Evolutionary conservation across 225 moss, liverwort and hornwort species (phyloP).

Genomic region (Physcomitrellopsis africana): DNA sequence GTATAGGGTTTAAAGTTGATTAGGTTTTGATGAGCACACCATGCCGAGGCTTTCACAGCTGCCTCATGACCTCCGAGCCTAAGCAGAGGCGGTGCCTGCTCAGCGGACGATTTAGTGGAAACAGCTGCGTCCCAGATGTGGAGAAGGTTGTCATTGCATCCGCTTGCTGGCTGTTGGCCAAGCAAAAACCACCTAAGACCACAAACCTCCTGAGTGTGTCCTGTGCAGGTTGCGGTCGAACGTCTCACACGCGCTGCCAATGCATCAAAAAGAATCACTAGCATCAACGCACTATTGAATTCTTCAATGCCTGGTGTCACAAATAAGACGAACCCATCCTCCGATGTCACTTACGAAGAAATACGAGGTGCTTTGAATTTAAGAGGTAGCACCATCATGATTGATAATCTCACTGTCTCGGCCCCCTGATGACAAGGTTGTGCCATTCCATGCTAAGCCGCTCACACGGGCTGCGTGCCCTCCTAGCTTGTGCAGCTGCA

Average conservation of each 20-base stretch:
- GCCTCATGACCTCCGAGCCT: constrained; percentile 89
- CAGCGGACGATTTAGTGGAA: constrained; percentile 62
- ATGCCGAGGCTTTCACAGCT: constrained; percentile 91
- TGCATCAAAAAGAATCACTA: constrained; percentile 22
- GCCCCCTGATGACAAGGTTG: constrained; percentile 83
- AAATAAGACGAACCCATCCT: not conserved
- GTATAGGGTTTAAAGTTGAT: no score
- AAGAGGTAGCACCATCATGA: constrained; percentile 76
- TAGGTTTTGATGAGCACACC: constrained; percentile 90
- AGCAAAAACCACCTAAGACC: constrained; percentile 89
- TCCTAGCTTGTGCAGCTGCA: constrained; percentile 75
- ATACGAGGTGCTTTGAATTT: constrained; percentile 15
- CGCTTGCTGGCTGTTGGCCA: constrained; percentile 89
- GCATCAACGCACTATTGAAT: not conserved
- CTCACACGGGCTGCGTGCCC: constrained; percentile 89
- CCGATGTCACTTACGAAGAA: constrained; percentile 1
- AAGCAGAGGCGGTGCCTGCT: constrained; percentile 61
- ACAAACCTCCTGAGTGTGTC: constrained; percentile 92
- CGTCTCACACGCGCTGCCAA: constrained; percentile 69
- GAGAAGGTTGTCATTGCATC: constrained; percentile 94
- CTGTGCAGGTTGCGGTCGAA: constrained; percentile 59
- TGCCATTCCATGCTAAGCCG: constrained; percentile 87
- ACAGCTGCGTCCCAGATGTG: constrained; percentile 84
- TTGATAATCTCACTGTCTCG: constrained; percentile 88
- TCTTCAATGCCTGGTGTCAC: constrained; percentile 7